Conservation (phyloP, 208 protist species). For the Leishmania gerbilli region DNA sequence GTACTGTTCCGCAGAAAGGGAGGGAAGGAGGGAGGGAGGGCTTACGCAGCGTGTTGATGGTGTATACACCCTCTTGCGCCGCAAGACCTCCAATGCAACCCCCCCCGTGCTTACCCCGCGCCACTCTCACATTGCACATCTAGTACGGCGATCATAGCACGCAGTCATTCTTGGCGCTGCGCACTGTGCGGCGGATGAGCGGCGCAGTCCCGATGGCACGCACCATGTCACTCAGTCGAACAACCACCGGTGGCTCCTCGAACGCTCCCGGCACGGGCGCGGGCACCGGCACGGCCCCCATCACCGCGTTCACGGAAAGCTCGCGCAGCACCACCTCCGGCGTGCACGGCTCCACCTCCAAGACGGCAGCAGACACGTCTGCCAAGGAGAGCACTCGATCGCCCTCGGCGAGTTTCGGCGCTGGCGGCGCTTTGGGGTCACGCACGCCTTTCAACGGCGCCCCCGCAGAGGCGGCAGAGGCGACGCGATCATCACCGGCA, state of each 20-base stretch:
- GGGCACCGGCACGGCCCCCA: not conserved
- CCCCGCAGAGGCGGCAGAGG: not conserved
- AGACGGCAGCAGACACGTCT: slow-evolving; percentile 52
- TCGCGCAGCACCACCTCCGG: slow-evolving; percentile 71
- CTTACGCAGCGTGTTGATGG: not conserved
- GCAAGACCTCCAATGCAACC: not conserved
- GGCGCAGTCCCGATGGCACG: slow-evolving; percentile 53
- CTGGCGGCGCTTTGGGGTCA: not conserved
- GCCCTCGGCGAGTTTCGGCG: slow-evolving; percentile 10
- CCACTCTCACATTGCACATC: not conserved
- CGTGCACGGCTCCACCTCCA: slow-evolving; percentile 65
- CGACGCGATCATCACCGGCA: not conserved
- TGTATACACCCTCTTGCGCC: not conserved
- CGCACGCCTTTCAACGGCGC: not conserved
- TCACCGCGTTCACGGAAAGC: slow-evolving; percentile 55
- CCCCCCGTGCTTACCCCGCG: not conserved
- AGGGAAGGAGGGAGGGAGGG: not conserved
- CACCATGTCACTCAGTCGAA: slow-evolving; percentile 66
- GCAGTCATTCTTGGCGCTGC: slow-evolving; percentile 30
- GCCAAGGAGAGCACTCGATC: slow-evolving; percentile 44
- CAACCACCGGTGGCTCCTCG: slow-evolving; percentile 27
- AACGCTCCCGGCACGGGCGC: not conserved
- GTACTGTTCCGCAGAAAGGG: not conserved
- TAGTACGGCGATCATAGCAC: slow-evolving; percentile 19
- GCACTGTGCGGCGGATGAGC: slow-evolving; percentile 54